phyloP scores from a whole-genome alignment of 2,329 filamentous ascomycete genomes.

The Diaporthe longicolla region DNA sequence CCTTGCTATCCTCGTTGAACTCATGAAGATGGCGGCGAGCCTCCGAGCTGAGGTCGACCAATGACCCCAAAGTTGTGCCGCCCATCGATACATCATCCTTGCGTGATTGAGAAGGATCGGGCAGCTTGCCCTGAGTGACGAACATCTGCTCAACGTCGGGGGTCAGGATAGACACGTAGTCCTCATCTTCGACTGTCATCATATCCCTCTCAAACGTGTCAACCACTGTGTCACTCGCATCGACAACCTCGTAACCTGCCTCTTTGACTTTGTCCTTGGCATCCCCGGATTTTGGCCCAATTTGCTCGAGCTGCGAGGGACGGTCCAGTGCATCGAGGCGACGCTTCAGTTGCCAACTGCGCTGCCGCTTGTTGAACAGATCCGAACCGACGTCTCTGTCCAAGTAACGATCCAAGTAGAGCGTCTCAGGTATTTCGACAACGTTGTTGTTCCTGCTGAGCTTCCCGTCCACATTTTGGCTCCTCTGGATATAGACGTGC shows the following conservation, averaged over 20 bases:
- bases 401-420: constrained; percentile 93
- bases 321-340: constrained; percentile 69
- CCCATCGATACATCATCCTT: constrained; percentile 14
- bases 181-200: constrained; percentile 37
- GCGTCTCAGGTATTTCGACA: constrained; percentile 82
- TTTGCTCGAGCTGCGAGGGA: constrained; percentile 1
- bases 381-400: constrained; percentile 73
- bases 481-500: constrained; percentile 90
- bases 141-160: constrained; percentile 47
- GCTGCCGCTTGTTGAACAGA: constrained; percentile 74
- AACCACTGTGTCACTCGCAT: constrained; percentile 18
- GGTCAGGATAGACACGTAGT: constrained; percentile 44
- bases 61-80: not conserved
- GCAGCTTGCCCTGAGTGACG: constrained; percentile 52
- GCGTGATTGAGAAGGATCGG: not conserved
- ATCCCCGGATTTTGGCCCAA: constrained; percentile 6
- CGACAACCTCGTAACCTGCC: constrained; percentile 38
- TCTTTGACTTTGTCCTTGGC: constrained; percentile 28
- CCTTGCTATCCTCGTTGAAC: constrained; percentile 32
- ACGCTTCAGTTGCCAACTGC: constrained; percentile 82
- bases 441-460: constrained; percentile 79
- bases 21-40: constrained; percentile 35
- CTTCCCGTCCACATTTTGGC: constrained; percentile 75
- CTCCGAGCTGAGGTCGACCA: constrained; percentile 25
- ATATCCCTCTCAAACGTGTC: constrained; percentile 35